phyloP scores from a whole-genome alignment of 495 filamentous ascomycete genomes.

The Terfezia boudieri region DNA sequence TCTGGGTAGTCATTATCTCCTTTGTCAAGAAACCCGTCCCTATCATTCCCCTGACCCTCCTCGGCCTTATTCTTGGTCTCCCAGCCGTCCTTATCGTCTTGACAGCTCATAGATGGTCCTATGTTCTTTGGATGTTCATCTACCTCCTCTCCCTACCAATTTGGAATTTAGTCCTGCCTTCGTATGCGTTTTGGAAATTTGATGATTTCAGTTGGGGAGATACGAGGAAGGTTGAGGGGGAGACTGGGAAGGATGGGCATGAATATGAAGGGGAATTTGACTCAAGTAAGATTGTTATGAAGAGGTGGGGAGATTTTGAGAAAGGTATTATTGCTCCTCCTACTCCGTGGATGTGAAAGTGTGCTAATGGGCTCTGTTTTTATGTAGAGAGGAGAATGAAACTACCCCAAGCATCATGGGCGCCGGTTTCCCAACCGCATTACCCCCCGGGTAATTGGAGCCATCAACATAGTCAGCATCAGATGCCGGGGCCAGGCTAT shows the following conservation, averaged over 20 bases:
- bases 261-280: conserved; percentile 93
- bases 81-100: conserved; percentile 84
- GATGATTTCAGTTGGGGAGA: conserved; percentile 99
- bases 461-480: background rate
- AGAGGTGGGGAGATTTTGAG: conserved; percentile 93
- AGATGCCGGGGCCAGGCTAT: background rate
- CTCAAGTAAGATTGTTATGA: conserved; percentile 95
- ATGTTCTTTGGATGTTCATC: conserved; percentile 91
- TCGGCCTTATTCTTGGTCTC: conserved; percentile 80
- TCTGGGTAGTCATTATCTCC: conserved; percentile 48
- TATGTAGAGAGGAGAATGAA: conserved; percentile 22
- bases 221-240: conserved; percentile 83
- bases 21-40: conserved; percentile 67
- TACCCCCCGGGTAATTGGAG: background rate
- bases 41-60: conserved; percentile 72
- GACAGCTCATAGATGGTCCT: conserved; percentile 84
- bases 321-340: conserved; percentile 27
- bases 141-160: conserved; percentile 84
- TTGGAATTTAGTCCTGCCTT: conserved; percentile 93
- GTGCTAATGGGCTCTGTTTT: background rate
- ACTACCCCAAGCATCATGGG: conserved; percentile 17
- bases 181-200: conserved; percentile 98
- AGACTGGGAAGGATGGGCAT: conserved; percentile 60
- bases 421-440: background rate
- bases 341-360: background rate